These are phyloP conservation scores for Amaranthus palmeri DNA, from an alignment of 148 eudicot species.

Conservation along the genomic window DNA sequence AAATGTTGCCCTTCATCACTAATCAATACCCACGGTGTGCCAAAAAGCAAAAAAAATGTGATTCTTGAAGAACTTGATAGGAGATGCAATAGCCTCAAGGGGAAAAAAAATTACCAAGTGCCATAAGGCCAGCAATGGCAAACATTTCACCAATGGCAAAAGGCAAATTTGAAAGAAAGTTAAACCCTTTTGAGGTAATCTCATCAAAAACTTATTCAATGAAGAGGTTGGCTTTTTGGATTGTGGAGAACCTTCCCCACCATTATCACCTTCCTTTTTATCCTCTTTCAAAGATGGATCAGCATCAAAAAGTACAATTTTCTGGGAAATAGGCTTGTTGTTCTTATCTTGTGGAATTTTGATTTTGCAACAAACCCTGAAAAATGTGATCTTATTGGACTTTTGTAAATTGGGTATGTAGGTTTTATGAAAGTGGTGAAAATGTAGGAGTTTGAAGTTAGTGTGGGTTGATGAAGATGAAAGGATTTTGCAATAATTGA, in stretches of 20 bases:
- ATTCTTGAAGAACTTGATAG: no score
- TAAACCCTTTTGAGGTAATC: not conserved
- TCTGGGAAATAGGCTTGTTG: conserved; percentile 1
- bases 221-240: no score
- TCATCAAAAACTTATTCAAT: no score
- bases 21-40: no score
- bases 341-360: conserved; percentile 28
- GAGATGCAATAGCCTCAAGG: no score
- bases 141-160: conserved; percentile 85
- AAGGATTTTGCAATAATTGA: no score
- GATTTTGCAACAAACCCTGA: conserved; percentile 37
- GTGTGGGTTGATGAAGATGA: no score
- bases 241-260: not conserved
- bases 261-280: conserved; percentile 3
- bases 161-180: conserved; percentile 53
- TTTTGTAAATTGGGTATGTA: conserved; percentile 15
- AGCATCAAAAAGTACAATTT: conserved; percentile 40
- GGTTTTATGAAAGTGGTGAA: not conserved
- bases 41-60: no score
- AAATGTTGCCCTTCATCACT: no score
- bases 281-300: conserved; percentile 55
- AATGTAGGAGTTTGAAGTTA: no score
- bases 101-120: conserved; percentile 42
- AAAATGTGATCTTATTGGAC: conserved; percentile 9
- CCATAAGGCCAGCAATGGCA: conserved; percentile 70